Evolutionary conservation across 2,329 filamentous ascomycete species (phyloP).

Genomic region (Huntiella omanensis): DNA sequence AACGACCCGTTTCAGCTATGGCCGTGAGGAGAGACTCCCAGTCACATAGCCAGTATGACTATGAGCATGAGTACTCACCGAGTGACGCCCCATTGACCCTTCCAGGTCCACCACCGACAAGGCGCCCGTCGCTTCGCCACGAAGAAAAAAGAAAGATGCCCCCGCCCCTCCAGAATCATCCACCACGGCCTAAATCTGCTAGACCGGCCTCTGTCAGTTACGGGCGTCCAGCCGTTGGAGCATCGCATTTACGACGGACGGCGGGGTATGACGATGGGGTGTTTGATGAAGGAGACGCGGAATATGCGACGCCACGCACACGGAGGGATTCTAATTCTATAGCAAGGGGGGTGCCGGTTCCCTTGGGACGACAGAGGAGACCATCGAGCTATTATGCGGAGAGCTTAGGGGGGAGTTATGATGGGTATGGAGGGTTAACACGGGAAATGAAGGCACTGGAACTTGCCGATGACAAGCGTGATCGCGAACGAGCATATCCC

Average conservation of each 20-base stretch:
- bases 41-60: background rate
- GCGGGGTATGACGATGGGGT: too few species aligned
- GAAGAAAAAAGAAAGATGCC: conserved; percentile 11
- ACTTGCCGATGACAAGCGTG: too few species aligned
- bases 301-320: too few species aligned
- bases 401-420: too few species aligned
- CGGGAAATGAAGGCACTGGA: too few species aligned
- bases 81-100: background rate
- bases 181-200: conserved; percentile 9
- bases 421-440: too few species aligned
- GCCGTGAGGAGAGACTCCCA: conserved; percentile 6
- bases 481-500: too few species aligned
- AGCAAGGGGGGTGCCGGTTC: too few species aligned
- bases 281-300: too few species aligned
- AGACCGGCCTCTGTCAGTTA: conserved; percentile 7
- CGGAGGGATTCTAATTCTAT: too few species aligned
- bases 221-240: conserved; percentile 2
- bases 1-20: conserved; percentile 8
- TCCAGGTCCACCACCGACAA: background rate
- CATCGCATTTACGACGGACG: conserved; percentile 1
- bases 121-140: conserved; percentile 7
- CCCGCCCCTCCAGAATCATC: background rate
- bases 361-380: too few species aligned
- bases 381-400: too few species aligned
- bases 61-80: background rate